Percentiles rank a stretch among this genome's conserved stretches.
Evolutionary conservation across 1,284 basidiomycete species (phyloP).

Genomic region (Porodaedalea pini): DNA sequence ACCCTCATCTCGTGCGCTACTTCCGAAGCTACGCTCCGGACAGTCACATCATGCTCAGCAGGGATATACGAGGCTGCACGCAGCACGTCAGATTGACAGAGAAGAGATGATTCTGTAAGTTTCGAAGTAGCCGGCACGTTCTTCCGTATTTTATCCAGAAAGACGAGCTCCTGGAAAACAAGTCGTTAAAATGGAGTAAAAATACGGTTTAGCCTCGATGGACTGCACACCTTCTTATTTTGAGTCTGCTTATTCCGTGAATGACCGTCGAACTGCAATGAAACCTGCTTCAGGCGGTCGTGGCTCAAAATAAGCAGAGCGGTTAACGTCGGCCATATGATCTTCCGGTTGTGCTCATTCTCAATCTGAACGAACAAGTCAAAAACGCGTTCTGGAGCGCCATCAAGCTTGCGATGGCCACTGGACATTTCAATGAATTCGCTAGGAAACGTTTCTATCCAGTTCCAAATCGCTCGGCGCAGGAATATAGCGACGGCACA

Average conservation of each 20-base stretch:
- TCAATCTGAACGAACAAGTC: conserved; percentile 66
- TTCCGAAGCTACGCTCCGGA: conserved; percentile 68
- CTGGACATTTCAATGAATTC: conserved; percentile 78
- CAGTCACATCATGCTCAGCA: conserved; percentile 53
- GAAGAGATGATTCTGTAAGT: conserved; percentile 60
- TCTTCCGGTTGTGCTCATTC: conserved; percentile 52
- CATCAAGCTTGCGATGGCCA: conserved; percentile 65
- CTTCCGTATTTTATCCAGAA: conserved; percentile 44
- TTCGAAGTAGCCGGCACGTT: conserved; percentile 50
- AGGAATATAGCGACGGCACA: conserved; percentile 71
- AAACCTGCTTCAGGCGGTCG: conserved; percentile 57
- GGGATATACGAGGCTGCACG: conserved; percentile 72
- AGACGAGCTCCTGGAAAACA: conserved; percentile 37
- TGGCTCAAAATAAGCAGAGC: conserved; percentile 76
- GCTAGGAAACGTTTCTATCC: conserved; percentile 79
- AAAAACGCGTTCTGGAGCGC: conserved; percentile 79
- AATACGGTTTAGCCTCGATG: conserved; percentile 3
- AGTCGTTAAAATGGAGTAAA: not conserved
- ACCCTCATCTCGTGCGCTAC: conserved; percentile 80
- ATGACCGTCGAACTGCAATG: conserved; percentile 4
- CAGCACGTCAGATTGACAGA: conserved; percentile 80
- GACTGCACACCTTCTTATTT: conserved; percentile 19
- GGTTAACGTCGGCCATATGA: conserved; percentile 80
- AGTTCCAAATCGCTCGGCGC: conserved; percentile 86
- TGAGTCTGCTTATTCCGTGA: conserved; percentile 1